Evolutionary conservation across 208 protist species (phyloP).

Genomic region (Borovskyia barvae): DNA sequence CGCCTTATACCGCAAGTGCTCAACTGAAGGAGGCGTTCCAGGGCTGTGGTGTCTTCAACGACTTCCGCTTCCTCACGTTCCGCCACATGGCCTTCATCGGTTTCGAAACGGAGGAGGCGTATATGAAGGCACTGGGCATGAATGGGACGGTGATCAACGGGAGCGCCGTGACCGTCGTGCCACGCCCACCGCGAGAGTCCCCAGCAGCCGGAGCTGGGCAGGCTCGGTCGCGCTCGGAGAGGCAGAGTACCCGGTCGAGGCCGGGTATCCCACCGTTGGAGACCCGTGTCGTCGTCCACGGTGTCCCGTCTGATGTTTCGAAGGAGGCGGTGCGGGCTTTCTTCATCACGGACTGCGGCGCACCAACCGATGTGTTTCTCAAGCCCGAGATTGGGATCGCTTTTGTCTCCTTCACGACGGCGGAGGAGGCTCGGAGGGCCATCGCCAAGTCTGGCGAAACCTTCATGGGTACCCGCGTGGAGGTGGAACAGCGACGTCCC

Average conservation of each 20-base stretch:
- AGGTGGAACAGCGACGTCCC: conserved; percentile 43
- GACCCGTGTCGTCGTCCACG: conserved; percentile 54
- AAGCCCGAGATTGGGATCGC: conserved; percentile 37
- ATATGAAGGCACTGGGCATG: conserved; percentile 51
- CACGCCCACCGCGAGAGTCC: conserved; percentile 20
- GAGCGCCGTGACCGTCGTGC: conserved; percentile 35
- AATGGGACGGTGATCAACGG: conserved; percentile 47
- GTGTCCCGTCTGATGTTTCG: conserved; percentile 24
- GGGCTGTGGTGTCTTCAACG: conserved; percentile 38
- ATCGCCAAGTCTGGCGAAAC: conserved; percentile 41
- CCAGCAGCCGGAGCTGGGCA: conserved; percentile 2
- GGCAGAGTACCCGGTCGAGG: background rate
- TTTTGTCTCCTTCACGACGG: conserved; percentile 59
- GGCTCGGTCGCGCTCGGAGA: background rate
- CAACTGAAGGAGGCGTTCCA: conserved; percentile 47
- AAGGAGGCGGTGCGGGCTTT: conserved; percentile 46
- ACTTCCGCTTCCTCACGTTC: conserved; percentile 38
- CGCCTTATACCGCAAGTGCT: conserved; percentile 20
- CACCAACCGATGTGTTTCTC: conserved; percentile 49
- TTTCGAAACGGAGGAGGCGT: conserved; percentile 35
- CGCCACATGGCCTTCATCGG: conserved; percentile 53
- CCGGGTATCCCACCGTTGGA: conserved; percentile 2
- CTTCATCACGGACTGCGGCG: conserved; percentile 46
- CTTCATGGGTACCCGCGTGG: conserved; percentile 30
- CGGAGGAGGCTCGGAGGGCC: conserved; percentile 33